A percentile compares a stretch with the other conserved stretches of the same genome.
Evolutionary conservation across 2,329 filamentous ascomycete species (phyloP).

Genomic region (Cadophora luteo-olivacea): DNA sequence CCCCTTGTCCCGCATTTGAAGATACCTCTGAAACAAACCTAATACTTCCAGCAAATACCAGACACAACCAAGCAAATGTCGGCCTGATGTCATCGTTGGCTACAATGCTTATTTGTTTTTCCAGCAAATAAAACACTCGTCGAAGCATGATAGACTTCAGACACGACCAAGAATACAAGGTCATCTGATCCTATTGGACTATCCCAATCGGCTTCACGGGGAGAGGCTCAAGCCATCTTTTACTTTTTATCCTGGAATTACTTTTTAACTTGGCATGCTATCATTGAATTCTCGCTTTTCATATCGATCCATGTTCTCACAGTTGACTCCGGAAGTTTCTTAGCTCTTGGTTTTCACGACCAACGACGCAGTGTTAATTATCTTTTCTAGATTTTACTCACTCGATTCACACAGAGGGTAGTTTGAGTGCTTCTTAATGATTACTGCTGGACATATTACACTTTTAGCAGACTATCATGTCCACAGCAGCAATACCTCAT

Average conservation of each 20-base stretch:
- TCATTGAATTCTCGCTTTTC: not conserved
- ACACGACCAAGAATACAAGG: not conserved
- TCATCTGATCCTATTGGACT: constrained; percentile 5
- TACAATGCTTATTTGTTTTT: not conserved
- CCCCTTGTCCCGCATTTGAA: not conserved
- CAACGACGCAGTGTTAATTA: not conserved
- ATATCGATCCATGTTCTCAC: not conserved
- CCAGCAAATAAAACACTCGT: not conserved
- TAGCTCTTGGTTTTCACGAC: not conserved
- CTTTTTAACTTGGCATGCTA: not conserved
- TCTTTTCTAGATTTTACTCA: not conserved
- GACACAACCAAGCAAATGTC: not conserved
- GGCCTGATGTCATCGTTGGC: not conserved
- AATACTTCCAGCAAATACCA: not conserved
- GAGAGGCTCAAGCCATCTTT: not conserved
- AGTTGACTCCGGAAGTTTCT: not conserved
- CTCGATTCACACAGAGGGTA: too few relatives aligned
- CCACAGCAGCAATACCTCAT: not conserved
- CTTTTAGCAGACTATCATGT: too few relatives aligned
- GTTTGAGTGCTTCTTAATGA: too few relatives aligned
- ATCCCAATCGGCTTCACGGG: not conserved
- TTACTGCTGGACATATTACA: too few relatives aligned
- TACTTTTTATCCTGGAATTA: not conserved
- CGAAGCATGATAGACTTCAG: not conserved
- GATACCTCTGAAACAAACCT: not conserved